phyloP scores from a whole-genome alignment of 768 basidiomycete species.

The Termitomyces heimii region DNA sequence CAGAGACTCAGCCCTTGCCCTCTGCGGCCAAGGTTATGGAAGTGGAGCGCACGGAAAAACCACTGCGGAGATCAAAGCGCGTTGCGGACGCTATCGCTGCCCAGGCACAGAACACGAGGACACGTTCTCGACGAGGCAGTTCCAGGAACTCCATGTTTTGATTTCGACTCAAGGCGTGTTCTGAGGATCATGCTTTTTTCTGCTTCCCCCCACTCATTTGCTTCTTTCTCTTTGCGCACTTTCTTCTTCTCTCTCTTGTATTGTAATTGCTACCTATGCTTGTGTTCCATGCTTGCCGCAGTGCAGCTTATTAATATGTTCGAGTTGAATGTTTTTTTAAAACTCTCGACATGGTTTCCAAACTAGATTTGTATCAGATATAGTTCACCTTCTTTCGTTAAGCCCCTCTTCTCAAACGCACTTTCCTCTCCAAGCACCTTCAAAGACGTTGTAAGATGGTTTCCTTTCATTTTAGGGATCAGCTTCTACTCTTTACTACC shows the following conservation, averaged over 20 bases:
- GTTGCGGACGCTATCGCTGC: conserved; percentile 56
- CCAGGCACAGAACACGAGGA: conserved; percentile 32
- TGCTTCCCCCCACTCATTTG: conserved; percentile 6
- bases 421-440: neutral
- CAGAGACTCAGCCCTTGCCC: neutral
- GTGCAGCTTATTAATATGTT: conserved; percentile 10
- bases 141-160: conserved; percentile 35
- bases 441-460: neutral
- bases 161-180: conserved; percentile 10
- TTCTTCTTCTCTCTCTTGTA: neutral
- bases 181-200: neutral
- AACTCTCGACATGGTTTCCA: neutral
- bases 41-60: conserved; percentile 21
- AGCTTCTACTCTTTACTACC: too few species aligned
- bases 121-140: conserved; percentile 34
- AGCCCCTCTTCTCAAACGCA: neutral
- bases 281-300: conserved; percentile 1
- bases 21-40: neutral
- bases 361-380: conserved; percentile 29
- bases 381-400: conserved; percentile 14
- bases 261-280: conserved; percentile 7
- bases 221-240: conserved; percentile 4
- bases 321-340: neutral
- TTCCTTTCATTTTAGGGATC: neutral
- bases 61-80: conserved; percentile 59